Base-by-base conservation (phyloP, 2,329 filamentous ascomycete genomes). In the Podosphaera fusca region DNA sequence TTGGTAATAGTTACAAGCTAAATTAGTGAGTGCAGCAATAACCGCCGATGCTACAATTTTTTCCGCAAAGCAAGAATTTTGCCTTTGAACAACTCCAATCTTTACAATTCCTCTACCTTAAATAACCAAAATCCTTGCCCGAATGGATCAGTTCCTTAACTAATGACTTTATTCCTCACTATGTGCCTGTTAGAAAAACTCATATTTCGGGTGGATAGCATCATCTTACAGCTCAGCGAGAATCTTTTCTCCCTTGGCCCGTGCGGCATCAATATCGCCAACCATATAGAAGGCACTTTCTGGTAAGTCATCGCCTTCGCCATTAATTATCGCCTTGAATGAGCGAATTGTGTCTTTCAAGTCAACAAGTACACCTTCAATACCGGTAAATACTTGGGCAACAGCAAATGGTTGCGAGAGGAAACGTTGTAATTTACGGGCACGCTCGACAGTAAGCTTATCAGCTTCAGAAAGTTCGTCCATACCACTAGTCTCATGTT, bases 371-470 rank as follows among this genome's bases (percentile, higher is more conserved):
- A 81, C 81, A 75, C 92, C 92, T 84, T 95, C 86, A 50, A 65
- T 62, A 74, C 78, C 74, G 74, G 85, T 89, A 82, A 89, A 89
- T 69, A 89, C 80, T 70, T 82, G 76, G 65, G 77, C 80, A 62
- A 83, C 92, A 67, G 92, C 92, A 82, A 98, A 98, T 71, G 92
- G 92, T 81, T 98, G 92, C 75, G 81, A 87, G 80, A 98, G 80
- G 88, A 98, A 98, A 85, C 89, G 86, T 81, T 98, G 92, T 72
- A 98, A 84, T 82, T 96, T 96, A 80, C 92, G 90, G 74, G 92
- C 92, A 83, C 92, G 92, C 85, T 98, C 92, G 80, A 98, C 92
- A 68, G 92, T 96, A 69, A 98, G 83, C 85, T 98, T 95, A 75
- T 98, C 92, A 69, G 86, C 85, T 80, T 96, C 92, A 64, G 92